Evolutionary conservation across 2,329 filamentous ascomycete species (phyloP).

Genomic region (Didymella segeticola): DNA sequence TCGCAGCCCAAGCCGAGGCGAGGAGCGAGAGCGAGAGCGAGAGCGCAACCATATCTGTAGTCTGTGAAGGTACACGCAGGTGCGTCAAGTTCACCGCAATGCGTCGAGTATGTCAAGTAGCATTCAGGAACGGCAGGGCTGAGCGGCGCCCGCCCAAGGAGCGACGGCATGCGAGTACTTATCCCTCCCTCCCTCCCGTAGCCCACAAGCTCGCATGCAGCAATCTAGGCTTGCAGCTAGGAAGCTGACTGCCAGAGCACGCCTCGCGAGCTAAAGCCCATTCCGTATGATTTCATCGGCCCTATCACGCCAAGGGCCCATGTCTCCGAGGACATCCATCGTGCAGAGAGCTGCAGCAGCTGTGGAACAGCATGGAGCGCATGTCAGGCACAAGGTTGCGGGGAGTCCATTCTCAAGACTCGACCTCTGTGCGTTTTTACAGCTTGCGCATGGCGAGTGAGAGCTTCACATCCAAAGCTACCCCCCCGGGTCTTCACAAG

Average conservation of each 20-base stretch:
- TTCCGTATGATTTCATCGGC: conserved; percentile 14
- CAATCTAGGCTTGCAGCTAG: conserved; percentile 9
- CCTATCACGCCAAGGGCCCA: conserved; percentile 7
- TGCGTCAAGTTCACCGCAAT: too few species aligned
- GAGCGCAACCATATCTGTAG: conserved; percentile 37
- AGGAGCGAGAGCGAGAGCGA: conserved; percentile 30
- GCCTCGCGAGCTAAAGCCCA: conserved; percentile 25
- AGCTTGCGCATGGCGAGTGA: too few species aligned
- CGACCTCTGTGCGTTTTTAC: too few species aligned
- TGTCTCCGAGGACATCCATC: background rate
- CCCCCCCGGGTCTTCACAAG: conserved; percentile 1
- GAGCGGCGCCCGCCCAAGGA: conserved; percentile 6
- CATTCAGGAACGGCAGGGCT: too few species aligned
- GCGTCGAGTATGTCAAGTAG: too few species aligned
- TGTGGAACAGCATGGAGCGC: background rate
- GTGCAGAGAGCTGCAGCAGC: background rate
- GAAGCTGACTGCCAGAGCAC: conserved; percentile 28
- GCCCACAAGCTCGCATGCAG: conserved; percentile 23
- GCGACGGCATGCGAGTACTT: conserved; percentile 22
- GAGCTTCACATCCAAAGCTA: too few species aligned
- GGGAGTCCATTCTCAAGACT: too few species aligned
- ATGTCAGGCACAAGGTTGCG: too few species aligned
- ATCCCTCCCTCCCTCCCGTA: conserved; percentile 19
- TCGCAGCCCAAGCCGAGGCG: conserved; percentile 30
- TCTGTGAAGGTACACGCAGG: conserved; percentile 1